phyloP scores from a whole-genome alignment of 2,329 filamentous ascomycete species.

The Trichoderma koningiopsis region DNA sequence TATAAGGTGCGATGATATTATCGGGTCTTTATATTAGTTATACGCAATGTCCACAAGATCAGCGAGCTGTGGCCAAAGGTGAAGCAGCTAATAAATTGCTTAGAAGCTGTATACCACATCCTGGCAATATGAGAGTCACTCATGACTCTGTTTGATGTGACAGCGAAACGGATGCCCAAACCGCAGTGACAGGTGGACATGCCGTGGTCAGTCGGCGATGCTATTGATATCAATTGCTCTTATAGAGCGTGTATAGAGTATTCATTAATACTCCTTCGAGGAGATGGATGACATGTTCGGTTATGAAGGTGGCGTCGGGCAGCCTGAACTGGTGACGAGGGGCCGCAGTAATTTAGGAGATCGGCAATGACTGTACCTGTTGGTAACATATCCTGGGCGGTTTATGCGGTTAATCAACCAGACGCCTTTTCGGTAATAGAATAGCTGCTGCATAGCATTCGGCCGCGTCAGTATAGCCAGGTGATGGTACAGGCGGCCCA shows the following conservation, averaged over 20 bases:
- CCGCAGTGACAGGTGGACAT: background rate
- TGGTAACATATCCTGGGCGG: constrained; percentile 68
- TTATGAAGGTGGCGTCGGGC: background rate
- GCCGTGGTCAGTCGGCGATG: background rate
- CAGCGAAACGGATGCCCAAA: background rate
- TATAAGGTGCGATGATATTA: constrained; percentile 59
- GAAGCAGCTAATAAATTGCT: too few species aligned
- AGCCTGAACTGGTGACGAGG: background rate
- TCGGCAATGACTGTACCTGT: constrained; percentile 65
- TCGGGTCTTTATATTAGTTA: constrained; percentile 54
- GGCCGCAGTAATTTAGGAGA: constrained; percentile 60
- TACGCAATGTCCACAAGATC: too few species aligned
- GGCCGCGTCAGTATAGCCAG: constrained; percentile 76
- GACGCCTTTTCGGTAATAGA: constrained; percentile 70
- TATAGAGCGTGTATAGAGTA: background rate
- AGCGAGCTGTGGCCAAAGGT: too few species aligned
- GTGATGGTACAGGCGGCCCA: constrained; percentile 84
- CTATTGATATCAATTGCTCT: background rate
- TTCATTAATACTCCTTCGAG: background rate
- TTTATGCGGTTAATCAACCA: constrained; percentile 59
- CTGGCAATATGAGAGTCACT: too few species aligned
- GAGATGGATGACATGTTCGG: background rate
- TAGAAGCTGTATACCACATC: too few species aligned
- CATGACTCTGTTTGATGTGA: too few species aligned
- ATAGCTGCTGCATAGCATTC: constrained; percentile 69